Evolutionary conservation across 2,329 filamentous ascomycete genomes (phyloP).

Genomic region (Pyricularia grisea): DNA sequence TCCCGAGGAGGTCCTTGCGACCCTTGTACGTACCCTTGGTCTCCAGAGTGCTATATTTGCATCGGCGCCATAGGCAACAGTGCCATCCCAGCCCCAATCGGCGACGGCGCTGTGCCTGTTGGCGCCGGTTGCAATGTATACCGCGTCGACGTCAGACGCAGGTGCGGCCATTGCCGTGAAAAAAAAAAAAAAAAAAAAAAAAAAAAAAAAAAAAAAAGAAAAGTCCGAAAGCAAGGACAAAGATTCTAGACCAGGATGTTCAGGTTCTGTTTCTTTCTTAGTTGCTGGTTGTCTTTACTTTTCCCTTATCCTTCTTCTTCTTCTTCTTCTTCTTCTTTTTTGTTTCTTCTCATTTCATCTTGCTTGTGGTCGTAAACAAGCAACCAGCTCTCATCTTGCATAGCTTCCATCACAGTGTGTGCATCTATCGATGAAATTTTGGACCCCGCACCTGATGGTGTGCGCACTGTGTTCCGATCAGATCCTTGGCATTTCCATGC

Average conservation of each 20-base stretch:
- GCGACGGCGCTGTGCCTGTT: slow-evolving; percentile 85
- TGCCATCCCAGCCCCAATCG: slow-evolving; percentile 69
- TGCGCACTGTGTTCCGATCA: not conserved
- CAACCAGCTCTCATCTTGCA: not conserved
- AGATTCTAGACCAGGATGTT: not conserved
- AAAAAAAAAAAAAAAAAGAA: too few relatives aligned
- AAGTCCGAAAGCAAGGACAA: not conserved
- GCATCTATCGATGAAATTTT: not conserved
- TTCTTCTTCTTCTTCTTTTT: not conserved
- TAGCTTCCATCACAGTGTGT: not conserved
- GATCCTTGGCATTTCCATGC: not conserved
- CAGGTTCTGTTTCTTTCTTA: not conserved
- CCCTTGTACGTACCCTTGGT: slow-evolving; percentile 51
- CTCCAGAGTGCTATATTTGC: slow-evolving; percentile 84
- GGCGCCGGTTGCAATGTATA: slow-evolving; percentile 67
- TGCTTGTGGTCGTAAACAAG: not conserved
- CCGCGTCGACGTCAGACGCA: slow-evolving; percentile 17
- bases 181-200: too few relatives aligned
- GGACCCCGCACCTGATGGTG: not conserved
- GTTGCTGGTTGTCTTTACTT: too few relatives aligned
- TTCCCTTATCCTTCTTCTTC: not conserved
- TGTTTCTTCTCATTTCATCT: not conserved
- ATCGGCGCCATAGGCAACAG: slow-evolving; percentile 83
- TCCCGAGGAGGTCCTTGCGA: slow-evolving; percentile 4
- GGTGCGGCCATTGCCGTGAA: not conserved